phyloP scores from a whole-genome alignment of 495 filamentous ascomycete species.

The Barbatosphaeria neglecta region DNA sequence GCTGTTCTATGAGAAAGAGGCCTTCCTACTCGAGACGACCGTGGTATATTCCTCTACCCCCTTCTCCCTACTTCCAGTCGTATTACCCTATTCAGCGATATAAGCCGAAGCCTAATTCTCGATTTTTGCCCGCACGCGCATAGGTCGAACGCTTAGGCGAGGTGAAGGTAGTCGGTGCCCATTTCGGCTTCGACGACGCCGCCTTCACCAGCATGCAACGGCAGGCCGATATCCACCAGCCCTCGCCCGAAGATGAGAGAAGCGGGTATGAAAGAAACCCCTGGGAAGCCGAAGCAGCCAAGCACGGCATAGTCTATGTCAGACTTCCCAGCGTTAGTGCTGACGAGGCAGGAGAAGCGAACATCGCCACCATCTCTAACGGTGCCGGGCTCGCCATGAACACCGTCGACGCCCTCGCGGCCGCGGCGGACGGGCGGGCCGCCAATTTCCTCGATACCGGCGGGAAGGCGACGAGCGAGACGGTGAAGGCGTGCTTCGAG shows the following conservation, averaged over 20 bases:
- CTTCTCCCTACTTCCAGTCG: background rate
- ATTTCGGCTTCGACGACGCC: constrained; percentile 69
- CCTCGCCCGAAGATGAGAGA: too few relatives aligned
- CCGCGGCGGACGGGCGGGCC: constrained; percentile 48
- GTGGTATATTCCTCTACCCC: constrained; percentile 6
- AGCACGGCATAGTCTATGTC: constrained; percentile 64
- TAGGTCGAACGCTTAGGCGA: constrained; percentile 22
- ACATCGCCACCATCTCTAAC: constrained; percentile 68
- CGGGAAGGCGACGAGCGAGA: constrained; percentile 79
- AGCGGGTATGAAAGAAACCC: too few relatives aligned
- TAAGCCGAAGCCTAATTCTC: too few relatives aligned
- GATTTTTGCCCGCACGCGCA: background rate
- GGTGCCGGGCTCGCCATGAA: constrained; percentile 91
- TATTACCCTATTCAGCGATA: too few relatives aligned
- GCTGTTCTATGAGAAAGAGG: constrained; percentile 60
- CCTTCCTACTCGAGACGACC: constrained; percentile 44
- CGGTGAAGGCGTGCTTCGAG: constrained; percentile 65
- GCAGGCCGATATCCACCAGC: constrained; percentile 56
- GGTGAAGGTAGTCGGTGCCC: constrained; percentile 33
- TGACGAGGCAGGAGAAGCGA: background rate
- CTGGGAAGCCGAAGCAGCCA: constrained; percentile 55
- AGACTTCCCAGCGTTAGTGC: constrained; percentile 26
- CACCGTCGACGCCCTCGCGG: constrained; percentile 71
- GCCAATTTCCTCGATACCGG: constrained; percentile 87
- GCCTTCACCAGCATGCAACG: constrained; percentile 54